Evolutionary conservation across 176 grass and related monocot species (phyloP), one percentile per base, ranked within the genome.

Genomic region (Echinochloa phyllopogon): DNA sequence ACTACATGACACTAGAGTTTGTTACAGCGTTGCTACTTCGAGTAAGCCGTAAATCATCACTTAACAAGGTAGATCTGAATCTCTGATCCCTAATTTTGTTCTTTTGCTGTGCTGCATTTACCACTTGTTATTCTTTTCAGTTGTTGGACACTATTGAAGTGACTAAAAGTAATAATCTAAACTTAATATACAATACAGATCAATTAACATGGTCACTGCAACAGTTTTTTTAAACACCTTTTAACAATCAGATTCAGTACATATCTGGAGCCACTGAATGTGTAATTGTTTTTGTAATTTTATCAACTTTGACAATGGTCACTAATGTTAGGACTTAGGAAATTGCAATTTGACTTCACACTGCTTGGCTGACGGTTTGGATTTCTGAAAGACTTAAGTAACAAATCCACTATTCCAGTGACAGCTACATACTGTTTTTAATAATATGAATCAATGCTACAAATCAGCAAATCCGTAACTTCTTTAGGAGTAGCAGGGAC

Each of bases 1-100:
- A 92, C 89, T 98, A 89, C 77, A 98, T 95, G 93, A 98, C 96
- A n/a, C 65, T 98, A 44, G 96, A 98, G 41, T 95, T 95, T 87
- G 73, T 94, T 75, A 98, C 96, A 55, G 89, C 95, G 44, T 77
- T 98, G 67, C 90, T 98, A 76, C 95, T 95, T 72, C 86, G 72
- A 79, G 93, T 94, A 67, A 96, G 93, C 93, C 87, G 87, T 56
- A 98, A 95, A 92, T 98, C 89, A 71, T 90, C 89, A 58, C 88
- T 98, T 55, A 98, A 98, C 84, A 98, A 96, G 96, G 96, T 92
- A 89, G 13, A 72, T 83, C 33, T 84, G 41, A 27, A 87, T 4
- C 45, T 83, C 33, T 84, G 41, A 27, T 89, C 6, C 45, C n/a
- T 53, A 27, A 51, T 88, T 58, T 73, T 70, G 10, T 57, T 82